A percentile compares a stretch with the other conserved stretches of the same genome.
Evolutionary conservation across 2,329 filamentous ascomycete genomes (phyloP).

Genomic region (Simplicillium sp.): DNA sequence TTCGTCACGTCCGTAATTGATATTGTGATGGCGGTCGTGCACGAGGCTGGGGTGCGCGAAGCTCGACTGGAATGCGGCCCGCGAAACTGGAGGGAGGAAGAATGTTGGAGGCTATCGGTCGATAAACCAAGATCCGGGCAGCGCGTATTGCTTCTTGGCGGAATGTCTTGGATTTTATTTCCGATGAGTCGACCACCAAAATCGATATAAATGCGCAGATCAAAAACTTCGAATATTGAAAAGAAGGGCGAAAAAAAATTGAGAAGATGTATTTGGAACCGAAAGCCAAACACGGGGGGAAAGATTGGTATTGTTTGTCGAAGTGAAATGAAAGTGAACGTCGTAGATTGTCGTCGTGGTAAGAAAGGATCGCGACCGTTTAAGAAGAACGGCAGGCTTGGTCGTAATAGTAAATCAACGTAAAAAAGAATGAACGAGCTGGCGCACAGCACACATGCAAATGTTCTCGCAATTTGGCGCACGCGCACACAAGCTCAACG

Average conservation of each 20-base stretch:
- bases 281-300: too few species aligned
- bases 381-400: neutral
- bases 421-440: slow-evolving; percentile 4
- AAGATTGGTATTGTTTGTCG: too few species aligned
- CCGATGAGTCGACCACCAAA: too few species aligned
- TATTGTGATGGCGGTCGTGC: slow-evolving; percentile 1
- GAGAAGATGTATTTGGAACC: too few species aligned
- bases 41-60: slow-evolving; percentile 4
- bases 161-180: slow-evolving; percentile 5
- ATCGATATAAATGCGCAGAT: too few species aligned
- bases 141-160: slow-evolving; percentile 3
- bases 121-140: slow-evolving; percentile 1
- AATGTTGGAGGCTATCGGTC: slow-evolving; percentile 4
- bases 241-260: too few species aligned
- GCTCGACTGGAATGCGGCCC: slow-evolving; percentile 5
- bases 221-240: too few species aligned
- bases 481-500: slow-evolving; percentile 6
- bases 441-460: slow-evolving; percentile 7
- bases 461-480: slow-evolving; percentile 3
- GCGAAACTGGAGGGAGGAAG: slow-evolving; percentile 7
- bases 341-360: too few species aligned
- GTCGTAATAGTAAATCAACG: slow-evolving; percentile 1
- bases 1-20: neutral
- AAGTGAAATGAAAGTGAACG: too few species aligned
- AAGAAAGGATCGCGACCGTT: too few species aligned